These are phyloP conservation scores for Penicillium bialowiezense DNA, from an alignment of 495 filamentous ascomycete genomes.

Conservation along the genomic window DNA sequence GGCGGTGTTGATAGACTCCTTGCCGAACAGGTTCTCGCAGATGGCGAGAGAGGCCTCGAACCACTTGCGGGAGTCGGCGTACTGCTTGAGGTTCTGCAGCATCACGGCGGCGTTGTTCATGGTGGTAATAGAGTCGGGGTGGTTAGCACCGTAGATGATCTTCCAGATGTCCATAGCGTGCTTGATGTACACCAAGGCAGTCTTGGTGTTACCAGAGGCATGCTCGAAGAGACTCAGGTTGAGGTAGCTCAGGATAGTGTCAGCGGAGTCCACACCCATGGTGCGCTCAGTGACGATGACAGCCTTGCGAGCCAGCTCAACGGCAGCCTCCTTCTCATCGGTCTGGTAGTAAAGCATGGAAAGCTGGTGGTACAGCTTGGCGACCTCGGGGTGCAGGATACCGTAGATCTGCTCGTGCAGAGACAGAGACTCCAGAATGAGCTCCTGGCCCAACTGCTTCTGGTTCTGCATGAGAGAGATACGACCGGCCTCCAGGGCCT, in stretches of 20 bases:
- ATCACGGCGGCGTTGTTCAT: conserved; percentile 99
- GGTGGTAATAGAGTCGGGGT: conserved; percentile 97
- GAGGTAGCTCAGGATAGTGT: conserved; percentile 91
- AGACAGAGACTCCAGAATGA: conserved; percentile 90
- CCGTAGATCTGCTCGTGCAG: conserved; percentile 99
- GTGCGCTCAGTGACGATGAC: conserved; percentile 96
- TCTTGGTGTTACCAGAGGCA: conserved; percentile 79
- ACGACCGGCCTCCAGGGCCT: conserved; percentile 90
- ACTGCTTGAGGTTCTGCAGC: conserved; percentile 90
- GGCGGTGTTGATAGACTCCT: conserved; percentile 86
- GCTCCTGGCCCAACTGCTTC: conserved; percentile 92
- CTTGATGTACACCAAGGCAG: conserved; percentile 78
- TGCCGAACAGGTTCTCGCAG: conserved; percentile 84
- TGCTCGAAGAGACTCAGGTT: conserved; percentile 97
- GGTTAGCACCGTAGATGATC: conserved; percentile 87
- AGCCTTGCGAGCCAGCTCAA: conserved; percentile 93
- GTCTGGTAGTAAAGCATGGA: conserved; percentile 94
- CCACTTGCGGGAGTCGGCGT: conserved; percentile 90
- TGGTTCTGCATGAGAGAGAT: conserved; percentile 93
- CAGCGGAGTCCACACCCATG: conserved; percentile 86
- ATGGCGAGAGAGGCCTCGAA: conserved; percentile 88
- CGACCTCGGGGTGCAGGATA: conserved; percentile 94
- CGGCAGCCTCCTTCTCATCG: conserved; percentile 91
- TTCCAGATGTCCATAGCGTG: conserved; percentile 97
- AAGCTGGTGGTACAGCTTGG: conserved; percentile 88